Evolutionary conservation across 371 early-diverging fungal genomes (phyloP), one percentile per base, ranked within the genome.

Genomic region (Mortierella sp.): DNA sequence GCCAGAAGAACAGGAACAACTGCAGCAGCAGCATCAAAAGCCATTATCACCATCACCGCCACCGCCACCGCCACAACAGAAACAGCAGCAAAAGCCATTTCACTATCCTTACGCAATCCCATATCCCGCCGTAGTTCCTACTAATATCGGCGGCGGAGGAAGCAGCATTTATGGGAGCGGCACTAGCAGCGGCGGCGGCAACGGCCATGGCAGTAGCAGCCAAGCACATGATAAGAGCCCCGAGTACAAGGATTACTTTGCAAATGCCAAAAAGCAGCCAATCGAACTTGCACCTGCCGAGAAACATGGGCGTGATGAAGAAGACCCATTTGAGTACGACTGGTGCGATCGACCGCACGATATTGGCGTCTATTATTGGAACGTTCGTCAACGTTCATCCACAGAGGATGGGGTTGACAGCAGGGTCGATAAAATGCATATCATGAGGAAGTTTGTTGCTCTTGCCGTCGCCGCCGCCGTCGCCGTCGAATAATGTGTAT

Each of bases 111-210:
- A 54, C 28, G 28, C 9, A 12, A 31, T 3, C n/a, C 63, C 49
- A 1, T 26, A 60, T 12, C 23, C 45, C 47, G 4, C 32, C 13
- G 62, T 31, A n/a, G 10, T n/a, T 43, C 17, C 22, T 23, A 8
- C 23, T 17, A 23, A 17, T 55, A 40, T 26, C 23, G 22, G 55
- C 1, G 55, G 61, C 17, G 60, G 29, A 3, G 68, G 55, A 4
- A 68, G 68, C 60, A 68, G 68, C 42, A 31, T 43, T 2, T 68
- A 68, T 54, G 61, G 61, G 4, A 64, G 64, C 37, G 5, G 35
- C 35, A n/a, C n/a, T n/a, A n/a, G n/a, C n/a, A n/a, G n/a, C n/a
- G n/a, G n/a, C n/a, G 58, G 34, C 58, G n/a, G 26, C 19, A 6
- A 12, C 35, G 42, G 43, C 7, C 53, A 56, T n/a, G 58, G 34